phyloP scores from a whole-genome alignment of 305 asterid species.

The Plantago coronopus region DNA sequence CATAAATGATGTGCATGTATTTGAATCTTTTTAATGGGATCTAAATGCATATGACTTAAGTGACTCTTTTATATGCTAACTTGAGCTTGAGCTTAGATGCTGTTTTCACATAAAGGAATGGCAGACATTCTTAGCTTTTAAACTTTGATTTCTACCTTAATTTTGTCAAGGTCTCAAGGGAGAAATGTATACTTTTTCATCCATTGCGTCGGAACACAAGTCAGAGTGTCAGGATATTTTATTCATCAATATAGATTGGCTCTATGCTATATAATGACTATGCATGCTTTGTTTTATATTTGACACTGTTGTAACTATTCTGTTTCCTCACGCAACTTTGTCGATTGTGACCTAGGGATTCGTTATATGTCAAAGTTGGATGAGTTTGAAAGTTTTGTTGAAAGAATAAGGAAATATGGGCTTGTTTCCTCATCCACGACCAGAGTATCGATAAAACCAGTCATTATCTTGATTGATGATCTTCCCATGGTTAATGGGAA shows the following conservation, averaged over 20 bases:
- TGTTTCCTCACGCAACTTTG: conserved; percentile 25
- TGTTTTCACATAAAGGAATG: too few relatives aligned
- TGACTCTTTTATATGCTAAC: too few relatives aligned
- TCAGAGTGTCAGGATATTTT: background rate
- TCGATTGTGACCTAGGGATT: conserved; percentile 52
- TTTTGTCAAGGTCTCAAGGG: too few relatives aligned
- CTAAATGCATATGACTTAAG: too few relatives aligned
- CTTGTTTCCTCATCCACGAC: conserved; percentile 46
- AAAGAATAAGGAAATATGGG: conserved; percentile 81
- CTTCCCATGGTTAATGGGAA: conserved; percentile 80
- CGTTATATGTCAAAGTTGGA: conserved; percentile 81
- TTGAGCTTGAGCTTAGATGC: too few relatives aligned
- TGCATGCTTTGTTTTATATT: conserved; percentile 10
- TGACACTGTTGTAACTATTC: conserved; percentile 8
- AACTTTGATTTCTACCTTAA: too few relatives aligned
- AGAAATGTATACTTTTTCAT: too few relatives aligned
- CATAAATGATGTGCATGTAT: too few relatives aligned
- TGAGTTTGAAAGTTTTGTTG: conserved; percentile 86
- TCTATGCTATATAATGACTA: conserved; percentile 8
- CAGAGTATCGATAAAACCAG: conserved; percentile 37
- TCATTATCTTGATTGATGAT: conserved; percentile 82
- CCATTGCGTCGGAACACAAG: background rate
- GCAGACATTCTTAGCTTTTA: too few relatives aligned
- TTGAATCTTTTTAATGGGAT: too few relatives aligned
- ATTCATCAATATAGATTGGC: background rate